phyloP scores from a whole-genome alignment of 768 basidiomycete genomes.

The Leccinum subgranulosum region DNA sequence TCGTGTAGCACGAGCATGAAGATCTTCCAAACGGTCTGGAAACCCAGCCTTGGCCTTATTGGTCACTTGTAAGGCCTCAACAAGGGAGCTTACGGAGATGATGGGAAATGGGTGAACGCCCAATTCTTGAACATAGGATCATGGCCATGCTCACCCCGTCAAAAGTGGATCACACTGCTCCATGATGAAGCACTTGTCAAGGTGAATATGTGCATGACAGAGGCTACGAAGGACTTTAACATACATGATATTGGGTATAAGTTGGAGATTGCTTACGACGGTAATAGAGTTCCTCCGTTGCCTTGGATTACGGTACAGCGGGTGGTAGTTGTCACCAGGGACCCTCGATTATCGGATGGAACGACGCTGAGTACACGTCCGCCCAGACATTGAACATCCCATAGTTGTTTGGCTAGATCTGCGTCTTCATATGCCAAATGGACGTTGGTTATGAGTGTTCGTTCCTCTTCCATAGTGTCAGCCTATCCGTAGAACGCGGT shows the following conservation, averaged over 20 bases:
- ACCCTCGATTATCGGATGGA: slow-evolving; percentile 9
- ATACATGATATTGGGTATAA: slow-evolving; percentile 15
- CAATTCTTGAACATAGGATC: background rate
- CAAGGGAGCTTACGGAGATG: slow-evolving; percentile 41
- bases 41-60: slow-evolving; percentile 50
- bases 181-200: slow-evolving; percentile 68
- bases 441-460: slow-evolving; percentile 24
- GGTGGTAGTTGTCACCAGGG: background rate
- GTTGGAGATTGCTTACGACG: slow-evolving; percentile 24
- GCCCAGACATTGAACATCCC: slow-evolving; percentile 31
- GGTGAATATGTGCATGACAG: slow-evolving; percentile 64
- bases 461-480: slow-evolving; percentile 1
- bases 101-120: slow-evolving; percentile 2
- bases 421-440: slow-evolving; percentile 30
- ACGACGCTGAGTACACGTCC: slow-evolving; percentile 27
- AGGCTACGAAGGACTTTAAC: slow-evolving; percentile 28
- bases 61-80: slow-evolving; percentile 54
- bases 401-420: slow-evolving; percentile 25
- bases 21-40: slow-evolving; percentile 39
- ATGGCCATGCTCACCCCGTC: slow-evolving; percentile 43
- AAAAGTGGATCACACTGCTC: slow-evolving; percentile 49
- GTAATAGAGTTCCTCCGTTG: slow-evolving; percentile 29
- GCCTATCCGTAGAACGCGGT: background rate
- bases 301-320: slow-evolving; percentile 18
- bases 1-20: slow-evolving; percentile 49